Evolutionary conservation across 2,329 filamentous ascomycete species (phyloP).

Genomic region (Allantophomopsis cytisporea): DNA sequence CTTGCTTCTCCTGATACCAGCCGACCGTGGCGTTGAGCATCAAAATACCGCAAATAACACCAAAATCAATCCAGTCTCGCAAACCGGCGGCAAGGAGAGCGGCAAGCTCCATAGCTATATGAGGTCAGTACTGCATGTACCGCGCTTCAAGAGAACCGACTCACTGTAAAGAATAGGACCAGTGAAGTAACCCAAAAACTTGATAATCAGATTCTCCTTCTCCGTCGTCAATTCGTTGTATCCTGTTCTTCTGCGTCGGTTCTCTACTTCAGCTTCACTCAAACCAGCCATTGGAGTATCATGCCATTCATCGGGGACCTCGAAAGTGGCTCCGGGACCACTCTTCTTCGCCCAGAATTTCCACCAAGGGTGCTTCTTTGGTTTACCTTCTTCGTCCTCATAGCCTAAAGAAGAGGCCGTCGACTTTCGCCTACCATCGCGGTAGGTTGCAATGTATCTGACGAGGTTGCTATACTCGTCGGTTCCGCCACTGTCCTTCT

Average conservation of each 20-base stretch:
- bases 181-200: conserved; percentile 64
- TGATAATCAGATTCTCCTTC: conserved; percentile 62
- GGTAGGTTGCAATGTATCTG: conserved; percentile 54
- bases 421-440: conserved; percentile 26
- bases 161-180: conserved; percentile 67
- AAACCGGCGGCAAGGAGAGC: conserved; percentile 62
- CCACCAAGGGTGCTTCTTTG: conserved; percentile 12
- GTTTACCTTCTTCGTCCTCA: conserved; percentile 22
- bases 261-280: conserved; percentile 45
- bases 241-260: conserved; percentile 49
- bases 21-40: conserved; percentile 63
- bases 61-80: conserved; percentile 63
- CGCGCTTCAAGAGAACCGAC: conserved; percentile 15
- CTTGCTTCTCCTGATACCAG: conserved; percentile 74
- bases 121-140: not conserved
- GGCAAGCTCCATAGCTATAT: conserved; percentile 61
- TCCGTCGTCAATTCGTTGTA: conserved; percentile 62
- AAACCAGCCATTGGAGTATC: conserved; percentile 53
- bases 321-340: conserved; percentile 24
- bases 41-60: conserved; percentile 65
- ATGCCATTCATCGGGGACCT: conserved; percentile 50
- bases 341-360: conserved; percentile 17
- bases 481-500: conserved; percentile 10
- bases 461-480: conserved; percentile 54
- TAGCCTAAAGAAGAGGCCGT: conserved; percentile 20